These are phyloP conservation scores for Endocladia muricata DNA, from an alignment of 31 red algal species.

Conservation along the genomic window DNA sequence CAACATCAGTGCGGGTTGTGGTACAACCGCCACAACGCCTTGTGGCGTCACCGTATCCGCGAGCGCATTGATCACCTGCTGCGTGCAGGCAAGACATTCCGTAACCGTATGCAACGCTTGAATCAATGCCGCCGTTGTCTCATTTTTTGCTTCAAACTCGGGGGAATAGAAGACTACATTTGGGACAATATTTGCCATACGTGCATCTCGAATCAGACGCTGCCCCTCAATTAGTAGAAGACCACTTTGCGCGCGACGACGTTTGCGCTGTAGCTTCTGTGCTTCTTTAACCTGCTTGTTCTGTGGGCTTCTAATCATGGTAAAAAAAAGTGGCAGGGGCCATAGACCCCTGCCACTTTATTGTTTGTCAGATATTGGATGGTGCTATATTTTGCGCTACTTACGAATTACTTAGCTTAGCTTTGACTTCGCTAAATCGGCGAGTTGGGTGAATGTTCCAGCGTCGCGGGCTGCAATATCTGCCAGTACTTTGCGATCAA, in stretches of 20 bases:
- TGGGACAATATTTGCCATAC: constrained; percentile 19
- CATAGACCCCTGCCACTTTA: too few species aligned
- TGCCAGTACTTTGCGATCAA: constrained; percentile 10
- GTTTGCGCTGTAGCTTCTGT: constrained; percentile 18
- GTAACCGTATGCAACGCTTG: neutral
- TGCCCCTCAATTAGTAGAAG: constrained; percentile 40
- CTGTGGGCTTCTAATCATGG: too few species aligned
- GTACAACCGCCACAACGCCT: constrained; percentile 57
- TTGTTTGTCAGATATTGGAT: too few species aligned
- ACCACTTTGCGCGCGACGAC: constrained; percentile 29
- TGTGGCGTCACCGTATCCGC: constrained; percentile 57
- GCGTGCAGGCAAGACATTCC: too few species aligned
- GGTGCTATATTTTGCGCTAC: too few species aligned
- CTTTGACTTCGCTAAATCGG: neutral
- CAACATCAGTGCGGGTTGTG: neutral
- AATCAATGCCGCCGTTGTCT: neutral
- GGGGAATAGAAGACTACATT: constrained; percentile 47
- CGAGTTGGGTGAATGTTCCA: neutral
- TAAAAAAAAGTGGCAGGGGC: too few species aligned
- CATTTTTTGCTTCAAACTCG: constrained; percentile 2
- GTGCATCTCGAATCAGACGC: constrained; percentile 44
- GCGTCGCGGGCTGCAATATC: neutral
- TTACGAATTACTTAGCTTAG: too few species aligned
- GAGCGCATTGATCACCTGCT: constrained; percentile 37
- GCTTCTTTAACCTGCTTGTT: constrained; percentile 51